Evolutionary conservation across 208 protist species (phyloP).

Genomic region (Leishmania mexicana): DNA sequence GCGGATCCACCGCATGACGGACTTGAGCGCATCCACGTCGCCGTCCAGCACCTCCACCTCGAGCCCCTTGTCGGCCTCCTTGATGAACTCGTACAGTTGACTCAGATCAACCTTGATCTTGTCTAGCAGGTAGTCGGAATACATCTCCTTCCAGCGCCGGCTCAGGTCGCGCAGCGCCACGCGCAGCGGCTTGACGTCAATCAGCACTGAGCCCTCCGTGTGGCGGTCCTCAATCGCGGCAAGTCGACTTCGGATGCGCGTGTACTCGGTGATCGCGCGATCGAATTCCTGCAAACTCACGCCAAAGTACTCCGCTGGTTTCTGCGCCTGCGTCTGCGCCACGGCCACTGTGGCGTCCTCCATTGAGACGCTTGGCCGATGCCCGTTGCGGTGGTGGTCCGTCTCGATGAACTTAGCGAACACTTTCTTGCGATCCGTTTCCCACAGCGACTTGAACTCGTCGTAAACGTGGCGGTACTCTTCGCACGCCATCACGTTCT

Average conservation of each 20-base stretch:
- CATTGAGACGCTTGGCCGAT: conserved; percentile 45
- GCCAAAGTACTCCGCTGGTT: conserved; percentile 86
- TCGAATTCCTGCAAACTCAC: conserved; percentile 94
- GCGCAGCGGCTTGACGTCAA: conserved; percentile 97
- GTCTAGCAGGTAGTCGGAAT: conserved; percentile 93
- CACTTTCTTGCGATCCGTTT: conserved; percentile 83
- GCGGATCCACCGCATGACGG: conserved; percentile 93
- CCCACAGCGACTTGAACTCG: conserved; percentile 94
- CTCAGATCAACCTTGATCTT: conserved; percentile 89
- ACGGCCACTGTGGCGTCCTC: conserved; percentile 39
- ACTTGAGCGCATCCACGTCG: conserved; percentile 90
- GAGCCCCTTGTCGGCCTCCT: conserved; percentile 90
- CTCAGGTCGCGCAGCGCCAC: conserved; percentile 91
- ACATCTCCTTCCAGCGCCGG: conserved; percentile 95
- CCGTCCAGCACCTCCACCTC: conserved; percentile 93
- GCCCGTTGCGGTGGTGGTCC: conserved; percentile 31
- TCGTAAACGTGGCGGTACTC: conserved; percentile 84
- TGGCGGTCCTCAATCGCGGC: conserved; percentile 88
- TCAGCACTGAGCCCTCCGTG: conserved; percentile 89
- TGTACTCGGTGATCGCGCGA: conserved; percentile 93
- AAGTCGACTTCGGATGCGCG: conserved; percentile 80
- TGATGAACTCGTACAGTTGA: conserved; percentile 92
- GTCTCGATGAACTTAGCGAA: conserved; percentile 89
- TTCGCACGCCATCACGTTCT: conserved; percentile 82
- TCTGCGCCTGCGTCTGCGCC: conserved; percentile 34